Conservation (phyloP, 768 basidiomycete species). For the Pholiota conissans region DNA sequence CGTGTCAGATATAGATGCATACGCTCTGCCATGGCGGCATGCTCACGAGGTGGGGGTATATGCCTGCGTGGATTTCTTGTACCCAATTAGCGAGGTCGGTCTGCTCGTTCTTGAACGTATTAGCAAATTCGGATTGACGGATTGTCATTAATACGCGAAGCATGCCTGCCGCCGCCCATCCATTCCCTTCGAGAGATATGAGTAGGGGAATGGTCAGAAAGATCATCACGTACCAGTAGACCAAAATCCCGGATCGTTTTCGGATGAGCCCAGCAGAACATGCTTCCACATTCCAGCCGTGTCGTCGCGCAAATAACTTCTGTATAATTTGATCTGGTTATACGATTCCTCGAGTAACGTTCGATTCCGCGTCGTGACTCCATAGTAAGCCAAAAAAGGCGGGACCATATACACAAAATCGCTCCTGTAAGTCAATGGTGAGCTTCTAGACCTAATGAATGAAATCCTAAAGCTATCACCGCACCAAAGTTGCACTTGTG, state of each 20-base stretch:
- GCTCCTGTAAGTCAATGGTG: conserved; percentile 43
- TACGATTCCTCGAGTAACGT: conserved; percentile 65
- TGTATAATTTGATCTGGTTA: conserved; percentile 72
- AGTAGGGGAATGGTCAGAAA: not conserved
- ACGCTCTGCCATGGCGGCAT: not conserved
- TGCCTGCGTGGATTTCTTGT: conserved; percentile 69
- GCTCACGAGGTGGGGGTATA: conserved; percentile 62
- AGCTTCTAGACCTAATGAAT: not conserved
- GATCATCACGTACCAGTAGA: conserved; percentile 56
- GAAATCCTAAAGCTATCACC: conserved; percentile 15
- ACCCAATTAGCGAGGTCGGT: conserved; percentile 65
- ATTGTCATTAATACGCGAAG: conserved; percentile 80
- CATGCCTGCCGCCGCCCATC: conserved; percentile 89
- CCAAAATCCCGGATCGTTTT: conserved; percentile 73
- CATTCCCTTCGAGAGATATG: conserved; percentile 61
- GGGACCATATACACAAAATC: conserved; percentile 87
- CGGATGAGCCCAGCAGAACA: conserved; percentile 54
- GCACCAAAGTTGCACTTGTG: conserved; percentile 73
- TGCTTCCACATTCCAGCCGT: conserved; percentile 74
- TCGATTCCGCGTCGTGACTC: conserved; percentile 54
- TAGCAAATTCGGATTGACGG: conserved; percentile 55
- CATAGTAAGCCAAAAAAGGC: conserved; percentile 86
- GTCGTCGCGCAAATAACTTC: conserved; percentile 58
- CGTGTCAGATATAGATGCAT: not conserved
- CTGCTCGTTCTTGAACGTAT: conserved; percentile 49